Conservation (phyloP, 352 stramenopile species). For the Globisporangium emineosum region DNA sequence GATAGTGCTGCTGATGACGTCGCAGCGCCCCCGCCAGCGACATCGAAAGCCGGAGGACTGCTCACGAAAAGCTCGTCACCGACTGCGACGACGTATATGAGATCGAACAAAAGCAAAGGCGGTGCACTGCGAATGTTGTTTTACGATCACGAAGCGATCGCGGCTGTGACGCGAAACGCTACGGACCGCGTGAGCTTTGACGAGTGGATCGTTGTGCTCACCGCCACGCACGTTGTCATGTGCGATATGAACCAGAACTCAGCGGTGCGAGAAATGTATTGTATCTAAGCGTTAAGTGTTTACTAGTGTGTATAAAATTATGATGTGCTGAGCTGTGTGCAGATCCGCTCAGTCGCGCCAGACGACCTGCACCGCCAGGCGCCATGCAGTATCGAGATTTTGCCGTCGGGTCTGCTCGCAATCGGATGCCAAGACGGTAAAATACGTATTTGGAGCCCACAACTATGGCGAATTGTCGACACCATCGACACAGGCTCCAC, state of each 20-base stretch:
- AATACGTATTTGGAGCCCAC: slow-evolving; percentile 66
- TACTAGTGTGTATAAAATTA: neutral
- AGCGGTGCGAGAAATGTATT: slow-evolving; percentile 23
- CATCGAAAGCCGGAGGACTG: slow-evolving; percentile 20
- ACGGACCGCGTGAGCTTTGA: slow-evolving; percentile 59
- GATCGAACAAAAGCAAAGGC: slow-evolving; percentile 35
- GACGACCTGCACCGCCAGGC: slow-evolving; percentile 64
- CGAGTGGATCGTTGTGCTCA: slow-evolving; percentile 66
- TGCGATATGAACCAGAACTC: slow-evolving; percentile 70
- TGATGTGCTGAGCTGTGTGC: neutral
- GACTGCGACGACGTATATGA: slow-evolving; percentile 51
- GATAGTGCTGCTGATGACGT: slow-evolving; percentile 23
- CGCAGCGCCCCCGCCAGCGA: neutral
- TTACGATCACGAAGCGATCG: slow-evolving; percentile 71
- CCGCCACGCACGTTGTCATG: slow-evolving; percentile 56
- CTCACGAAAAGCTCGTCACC: slow-evolving; percentile 42
- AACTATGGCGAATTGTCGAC: slow-evolving; percentile 52
- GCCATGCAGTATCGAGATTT: slow-evolving; percentile 53
- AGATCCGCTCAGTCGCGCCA: slow-evolving; percentile 36
- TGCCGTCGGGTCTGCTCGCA: slow-evolving; percentile 58
- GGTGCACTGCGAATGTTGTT: slow-evolving; percentile 63
- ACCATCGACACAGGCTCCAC: slow-evolving; percentile 59
- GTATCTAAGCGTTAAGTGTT: neutral
- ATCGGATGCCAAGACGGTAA: slow-evolving; percentile 79
- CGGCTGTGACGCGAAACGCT: slow-evolving; percentile 34